A percentile compares a stretch with the other conserved stretches of the same genome.
These are phyloP conservation scores for Ganoderma leucocontextum DNA, from an alignment of 1,284 basidiomycete genomes.

Conservation along the genomic window DNA sequence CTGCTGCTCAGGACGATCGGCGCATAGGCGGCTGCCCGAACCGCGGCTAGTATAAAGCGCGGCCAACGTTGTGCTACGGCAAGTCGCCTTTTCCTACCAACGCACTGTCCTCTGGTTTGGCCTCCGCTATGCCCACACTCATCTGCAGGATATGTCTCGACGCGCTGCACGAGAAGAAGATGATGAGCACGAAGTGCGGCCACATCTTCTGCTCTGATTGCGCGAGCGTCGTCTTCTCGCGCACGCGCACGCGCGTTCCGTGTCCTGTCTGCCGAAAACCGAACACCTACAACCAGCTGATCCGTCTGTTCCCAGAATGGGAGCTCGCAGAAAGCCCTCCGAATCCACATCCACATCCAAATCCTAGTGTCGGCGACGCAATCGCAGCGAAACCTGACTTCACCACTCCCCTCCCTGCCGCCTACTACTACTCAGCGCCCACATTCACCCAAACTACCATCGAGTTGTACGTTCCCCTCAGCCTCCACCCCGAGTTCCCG, in stretches of 20 bases:
- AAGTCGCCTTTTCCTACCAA: background rate
- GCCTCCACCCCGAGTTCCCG: background rate
- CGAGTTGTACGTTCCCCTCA: background rate
- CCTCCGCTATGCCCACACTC: constrained; percentile 24
- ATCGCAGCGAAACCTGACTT: background rate
- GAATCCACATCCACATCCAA: background rate
- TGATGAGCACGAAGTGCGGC: constrained; percentile 39
- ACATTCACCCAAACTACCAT: background rate
- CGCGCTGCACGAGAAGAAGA: constrained; percentile 17
- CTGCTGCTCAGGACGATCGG: background rate
- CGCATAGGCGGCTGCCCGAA: background rate
- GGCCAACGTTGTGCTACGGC: background rate
- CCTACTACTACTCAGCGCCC: background rate
- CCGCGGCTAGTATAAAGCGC: background rate
- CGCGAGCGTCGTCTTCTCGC: constrained; percentile 38
- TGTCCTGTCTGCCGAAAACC: constrained; percentile 39
- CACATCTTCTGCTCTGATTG: constrained; percentile 43
- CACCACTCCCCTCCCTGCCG: background rate
- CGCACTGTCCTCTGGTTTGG: background rate
- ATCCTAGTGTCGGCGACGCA: background rate
- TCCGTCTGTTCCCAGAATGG: constrained; percentile 37
- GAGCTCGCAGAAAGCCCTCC: constrained; percentile 8
- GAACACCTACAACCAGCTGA: constrained; percentile 32
- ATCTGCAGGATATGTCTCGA: constrained; percentile 42
- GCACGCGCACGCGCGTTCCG: constrained; percentile 24